Base-by-base conservation (phyloP, 805 yeast genomes). In the Candida michaelii region DNA sequence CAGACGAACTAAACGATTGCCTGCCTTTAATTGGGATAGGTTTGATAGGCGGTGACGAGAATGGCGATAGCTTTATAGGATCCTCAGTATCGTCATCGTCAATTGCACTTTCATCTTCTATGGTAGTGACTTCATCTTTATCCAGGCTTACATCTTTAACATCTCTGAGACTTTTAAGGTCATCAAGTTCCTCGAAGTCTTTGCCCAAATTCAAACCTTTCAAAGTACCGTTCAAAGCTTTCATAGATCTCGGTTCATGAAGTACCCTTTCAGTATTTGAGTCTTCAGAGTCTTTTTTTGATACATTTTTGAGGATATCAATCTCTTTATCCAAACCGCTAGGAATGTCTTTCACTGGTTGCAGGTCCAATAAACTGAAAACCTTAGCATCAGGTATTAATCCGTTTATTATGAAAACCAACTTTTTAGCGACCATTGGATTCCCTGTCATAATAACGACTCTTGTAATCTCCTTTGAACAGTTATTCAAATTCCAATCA, bases 371-470 rank as follows among this genome's bases (percentile, higher is more conserved):
- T 30, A 40, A 40, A 21, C 32, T 25, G 15, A 13, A 41, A 12
- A 48, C 40, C 19, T 52, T 52, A 27, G 59, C 64, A 48, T 69
- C 68, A 1, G 77, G 73, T 13, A 80, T 56, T 18, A 80, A 44
- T 0, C 79, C 83, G 40, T 77, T 69, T 7, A 80, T 47, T 6
- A 80, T 73, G 43, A 77, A 79, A 0, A 79, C 63, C 42, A 80
- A 59, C 52, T 79, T 79, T 50, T 79, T 80, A 1, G 84, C 82
- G 8, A 80, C 81, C 6, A 74, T 74, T 27, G 80, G 77, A 52
- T 80, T 80, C 12, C 80, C 76, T 0, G 85, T 79, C 74, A 79
- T 70, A 3, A 80, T 65, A 1, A 79, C 79, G 1, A 80, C 65
- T 33, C 83, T 64, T 6, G 75, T 65, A n/a, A 69, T 56, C 31